These are phyloP conservation scores for Wickerhamomyces queroliae DNA, from an alignment of 805 yeast species.

Conservation along the genomic window DNA sequence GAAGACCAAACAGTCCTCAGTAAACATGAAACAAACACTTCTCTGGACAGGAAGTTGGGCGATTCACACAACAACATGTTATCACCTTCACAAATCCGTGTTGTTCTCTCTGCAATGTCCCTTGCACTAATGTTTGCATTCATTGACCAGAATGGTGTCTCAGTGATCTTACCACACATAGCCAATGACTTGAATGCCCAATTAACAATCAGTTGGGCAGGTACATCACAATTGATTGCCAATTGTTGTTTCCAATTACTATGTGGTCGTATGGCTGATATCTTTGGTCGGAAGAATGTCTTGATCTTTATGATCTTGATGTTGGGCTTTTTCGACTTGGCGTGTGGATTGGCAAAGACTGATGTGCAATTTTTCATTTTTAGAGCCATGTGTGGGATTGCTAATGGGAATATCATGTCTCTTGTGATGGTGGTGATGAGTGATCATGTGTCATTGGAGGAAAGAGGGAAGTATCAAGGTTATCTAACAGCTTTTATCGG, in stretches of 20 bases:
- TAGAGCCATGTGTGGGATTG: slow-evolving; percentile 54
- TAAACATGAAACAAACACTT: slow-evolving; percentile 3
- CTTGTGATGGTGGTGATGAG: slow-evolving; percentile 47
- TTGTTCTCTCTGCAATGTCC: slow-evolving; percentile 12
- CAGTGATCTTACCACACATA: slow-evolving; percentile 30
- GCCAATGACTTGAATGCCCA: slow-evolving; percentile 42
- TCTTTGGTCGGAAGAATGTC: slow-evolving; percentile 46
- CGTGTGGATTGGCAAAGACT: slow-evolving; percentile 45
- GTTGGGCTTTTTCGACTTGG: slow-evolving; percentile 39
- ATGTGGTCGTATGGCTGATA: slow-evolving; percentile 51
- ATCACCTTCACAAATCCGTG: slow-evolving; percentile 2
- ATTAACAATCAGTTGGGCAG: slow-evolving; percentile 53
- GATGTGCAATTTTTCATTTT: slow-evolving; percentile 45
- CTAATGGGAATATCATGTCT: slow-evolving; percentile 47
- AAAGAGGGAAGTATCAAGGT: slow-evolving; percentile 54
- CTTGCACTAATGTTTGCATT: slow-evolving; percentile 15
- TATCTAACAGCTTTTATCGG: slow-evolving; percentile 46
- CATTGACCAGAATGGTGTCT: slow-evolving; percentile 14
- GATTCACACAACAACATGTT: slow-evolving; percentile 13
- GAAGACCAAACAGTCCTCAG: neutral
- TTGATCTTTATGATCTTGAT: slow-evolving; percentile 34
- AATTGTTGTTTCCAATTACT: slow-evolving; percentile 48
- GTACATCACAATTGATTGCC: slow-evolving; percentile 48
- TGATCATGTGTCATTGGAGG: slow-evolving; percentile 46
- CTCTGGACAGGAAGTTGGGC: slow-evolving; percentile 12